phyloP scores from a whole-genome alignment of 371 early-diverging fungal species.

The Rhizopus sp. region DNA sequence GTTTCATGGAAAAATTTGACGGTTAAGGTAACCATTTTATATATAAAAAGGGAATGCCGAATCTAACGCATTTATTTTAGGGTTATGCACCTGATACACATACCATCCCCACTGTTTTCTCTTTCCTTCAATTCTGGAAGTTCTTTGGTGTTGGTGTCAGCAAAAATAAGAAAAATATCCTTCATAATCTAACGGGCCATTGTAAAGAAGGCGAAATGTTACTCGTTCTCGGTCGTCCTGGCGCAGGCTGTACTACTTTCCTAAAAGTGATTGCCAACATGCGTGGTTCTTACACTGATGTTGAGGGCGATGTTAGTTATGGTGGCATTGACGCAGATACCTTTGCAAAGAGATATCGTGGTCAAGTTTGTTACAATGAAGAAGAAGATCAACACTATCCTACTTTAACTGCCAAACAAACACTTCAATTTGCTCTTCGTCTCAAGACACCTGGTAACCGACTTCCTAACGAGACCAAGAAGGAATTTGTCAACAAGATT shows the following conservation, averaged over 20 bases:
- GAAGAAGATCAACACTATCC: slow-evolving; percentile 78
- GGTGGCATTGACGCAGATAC: slow-evolving; percentile 63
- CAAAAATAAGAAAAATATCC: slow-evolving; percentile 31
- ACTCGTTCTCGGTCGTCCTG: slow-evolving; percentile 72
- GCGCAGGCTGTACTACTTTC: slow-evolving; percentile 73
- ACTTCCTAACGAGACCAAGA: slow-evolving; percentile 40
- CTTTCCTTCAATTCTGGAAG: slow-evolving; percentile 26
- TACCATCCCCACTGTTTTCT: slow-evolving; percentile 19
- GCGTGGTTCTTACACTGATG: slow-evolving; percentile 54
- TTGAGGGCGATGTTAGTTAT: slow-evolving; percentile 61
- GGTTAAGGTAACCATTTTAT: slow-evolving; percentile 20
- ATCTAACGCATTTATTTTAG: slow-evolving; percentile 6
- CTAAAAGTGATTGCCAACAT: slow-evolving; percentile 68
- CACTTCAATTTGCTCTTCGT: slow-evolving; percentile 64
- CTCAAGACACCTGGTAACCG: slow-evolving; percentile 66
- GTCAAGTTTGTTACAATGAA: slow-evolving; percentile 67
- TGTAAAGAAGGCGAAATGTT: slow-evolving; percentile 73
- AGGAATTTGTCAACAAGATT: slow-evolving; percentile 46
- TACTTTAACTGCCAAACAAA: slow-evolving; percentile 67
- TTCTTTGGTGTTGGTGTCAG: slow-evolving; percentile 28
- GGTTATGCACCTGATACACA: slow-evolving; percentile 39
- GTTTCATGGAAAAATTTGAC: slow-evolving; percentile 45
- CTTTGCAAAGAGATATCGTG: slow-evolving; percentile 55
- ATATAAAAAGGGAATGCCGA: background rate
- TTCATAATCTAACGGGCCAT: slow-evolving; percentile 43